Percentiles rank a stretch among this genome's conserved stretches.
These are phyloP conservation scores for Aspergillus indologenus DNA, from an alignment of 495 filamentous ascomycete species.

Conservation along the genomic window DNA sequence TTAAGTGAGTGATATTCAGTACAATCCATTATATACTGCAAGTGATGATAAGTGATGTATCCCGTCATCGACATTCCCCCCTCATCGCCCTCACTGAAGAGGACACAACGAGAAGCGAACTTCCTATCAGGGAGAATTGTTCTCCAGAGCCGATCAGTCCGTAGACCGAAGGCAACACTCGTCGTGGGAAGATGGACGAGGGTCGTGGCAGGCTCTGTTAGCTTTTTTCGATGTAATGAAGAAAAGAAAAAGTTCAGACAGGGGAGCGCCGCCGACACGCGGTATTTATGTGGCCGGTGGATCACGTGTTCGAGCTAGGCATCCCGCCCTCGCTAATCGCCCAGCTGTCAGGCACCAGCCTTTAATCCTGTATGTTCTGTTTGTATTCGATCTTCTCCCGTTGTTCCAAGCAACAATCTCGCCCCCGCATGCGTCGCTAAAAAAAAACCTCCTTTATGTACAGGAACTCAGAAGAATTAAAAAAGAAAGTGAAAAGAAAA, in stretches of 20 bases:
- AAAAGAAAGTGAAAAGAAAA: constrained; percentile 2
- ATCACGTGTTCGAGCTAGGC: constrained; percentile 31
- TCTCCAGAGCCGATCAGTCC: constrained; percentile 57
- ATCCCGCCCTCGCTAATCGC: constrained; percentile 16
- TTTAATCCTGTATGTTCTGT: too few relatives aligned
- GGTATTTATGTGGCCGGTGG: constrained; percentile 25
- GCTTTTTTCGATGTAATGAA: constrained; percentile 53
- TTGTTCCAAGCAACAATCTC: too few relatives aligned
- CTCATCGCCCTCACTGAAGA: constrained; percentile 66
- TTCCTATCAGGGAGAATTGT: constrained; percentile 62
- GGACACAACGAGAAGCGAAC: constrained; percentile 59
- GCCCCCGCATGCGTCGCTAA: background rate
- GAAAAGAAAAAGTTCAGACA: constrained; percentile 26
- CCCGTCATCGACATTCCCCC: constrained; percentile 65
- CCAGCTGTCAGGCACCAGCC: too few relatives aligned
- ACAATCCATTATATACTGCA: too few relatives aligned
- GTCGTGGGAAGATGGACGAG: constrained; percentile 55
- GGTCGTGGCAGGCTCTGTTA: constrained; percentile 65
- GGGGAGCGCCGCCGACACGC: constrained; percentile 13
- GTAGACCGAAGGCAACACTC: constrained; percentile 59
- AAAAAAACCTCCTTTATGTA: background rate
- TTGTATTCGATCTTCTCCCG: too few relatives aligned
- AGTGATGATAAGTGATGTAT: too few relatives aligned
- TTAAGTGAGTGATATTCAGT: too few relatives aligned
- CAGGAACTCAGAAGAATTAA: background rate